These are phyloP conservation scores for Leptographium radiaticola DNA, from an alignment of 2,329 filamentous ascomycete species.

Conservation along the genomic window DNA sequence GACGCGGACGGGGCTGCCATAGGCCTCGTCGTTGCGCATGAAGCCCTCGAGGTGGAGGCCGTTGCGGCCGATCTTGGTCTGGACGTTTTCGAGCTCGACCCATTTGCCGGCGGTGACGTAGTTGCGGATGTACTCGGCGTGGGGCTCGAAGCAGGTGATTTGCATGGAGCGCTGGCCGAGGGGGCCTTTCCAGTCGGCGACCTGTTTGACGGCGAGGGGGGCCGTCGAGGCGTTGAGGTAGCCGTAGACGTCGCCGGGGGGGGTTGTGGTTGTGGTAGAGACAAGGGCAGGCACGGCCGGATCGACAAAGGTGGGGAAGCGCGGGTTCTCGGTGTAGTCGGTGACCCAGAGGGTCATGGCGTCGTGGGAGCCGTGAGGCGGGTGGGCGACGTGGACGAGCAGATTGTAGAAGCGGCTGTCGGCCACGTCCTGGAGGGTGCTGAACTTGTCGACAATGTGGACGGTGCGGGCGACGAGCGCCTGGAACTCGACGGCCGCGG, in stretches of 20 bases:
- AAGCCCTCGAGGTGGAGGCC: slow-evolving; percentile 54
- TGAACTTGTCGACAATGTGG: slow-evolving; percentile 43
- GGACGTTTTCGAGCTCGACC: slow-evolving; percentile 59
- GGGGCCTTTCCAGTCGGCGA: slow-evolving; percentile 53
- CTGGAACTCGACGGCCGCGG: slow-evolving; percentile 29
- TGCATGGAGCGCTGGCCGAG: slow-evolving; percentile 59
- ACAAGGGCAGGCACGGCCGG: too few relatives aligned
- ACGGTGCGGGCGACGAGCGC: slow-evolving; percentile 23
- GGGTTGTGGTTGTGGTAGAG: too few relatives aligned
- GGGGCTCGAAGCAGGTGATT: slow-evolving; percentile 56
- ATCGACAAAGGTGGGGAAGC: slow-evolving; percentile 41
- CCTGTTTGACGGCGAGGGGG: slow-evolving; percentile 6
- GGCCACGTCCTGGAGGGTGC: slow-evolving; percentile 49
- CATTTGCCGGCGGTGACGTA: slow-evolving; percentile 46
- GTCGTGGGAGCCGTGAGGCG: slow-evolving; percentile 29
- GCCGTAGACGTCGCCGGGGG: slow-evolving; percentile 25
- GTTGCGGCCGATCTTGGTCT: slow-evolving; percentile 45
- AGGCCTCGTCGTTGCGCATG: slow-evolving; percentile 44
- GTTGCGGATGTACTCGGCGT: slow-evolving; percentile 44
- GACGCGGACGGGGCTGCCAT: background rate
- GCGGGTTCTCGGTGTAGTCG: slow-evolving; percentile 64
- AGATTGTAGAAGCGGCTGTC: slow-evolving; percentile 51
- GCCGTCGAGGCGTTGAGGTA: slow-evolving; percentile 27
- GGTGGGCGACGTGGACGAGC: slow-evolving; percentile 53
- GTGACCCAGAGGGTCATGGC: slow-evolving; percentile 58